Evolutionary conservation across 345 rosid genomes (phyloP).

Genomic region (Xanthoceras sorbifolium): DNA sequence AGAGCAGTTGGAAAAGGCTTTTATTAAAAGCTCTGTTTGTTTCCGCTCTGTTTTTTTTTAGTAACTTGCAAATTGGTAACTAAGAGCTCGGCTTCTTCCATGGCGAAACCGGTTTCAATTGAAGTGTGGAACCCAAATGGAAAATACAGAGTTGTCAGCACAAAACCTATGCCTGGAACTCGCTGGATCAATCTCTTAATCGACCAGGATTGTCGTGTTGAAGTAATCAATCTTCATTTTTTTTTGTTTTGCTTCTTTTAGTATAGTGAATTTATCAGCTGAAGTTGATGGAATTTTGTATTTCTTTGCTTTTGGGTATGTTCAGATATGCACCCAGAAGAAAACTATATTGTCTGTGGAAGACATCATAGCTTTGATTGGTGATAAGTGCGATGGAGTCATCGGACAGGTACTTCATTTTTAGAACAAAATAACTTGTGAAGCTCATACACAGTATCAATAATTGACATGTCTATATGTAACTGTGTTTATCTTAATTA

Average conservation of each 20-base stretch:
- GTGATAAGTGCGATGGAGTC: slow-evolving; percentile 90
- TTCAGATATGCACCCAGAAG: slow-evolving; percentile 86
- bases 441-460: no score
- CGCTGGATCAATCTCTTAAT: slow-evolving; percentile 96
- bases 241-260: neutral
- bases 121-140: slow-evolving; percentile 96
- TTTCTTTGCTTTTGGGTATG: neutral
- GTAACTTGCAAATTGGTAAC: neutral
- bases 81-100: slow-evolving; percentile 31
- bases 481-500: no score
- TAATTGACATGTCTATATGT: no score
- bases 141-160: slow-evolving; percentile 89
- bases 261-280: neutral
- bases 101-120: slow-evolving; percentile 90
- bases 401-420: slow-evolving; percentile 73
- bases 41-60: neutral
- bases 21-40: neutral
- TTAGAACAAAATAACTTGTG: neutral
- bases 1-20: neutral
- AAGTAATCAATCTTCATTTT: slow-evolving; percentile 45
- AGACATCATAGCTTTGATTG: slow-evolving; percentile 83
- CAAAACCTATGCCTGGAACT: slow-evolving; percentile 97
- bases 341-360: slow-evolving; percentile 93
- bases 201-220: slow-evolving; percentile 89
- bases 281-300: slow-evolving; percentile 2